Conservation (phyloP, 2,329 filamentous ascomycete genomes). For the Hypoxylon sp. region DNA sequence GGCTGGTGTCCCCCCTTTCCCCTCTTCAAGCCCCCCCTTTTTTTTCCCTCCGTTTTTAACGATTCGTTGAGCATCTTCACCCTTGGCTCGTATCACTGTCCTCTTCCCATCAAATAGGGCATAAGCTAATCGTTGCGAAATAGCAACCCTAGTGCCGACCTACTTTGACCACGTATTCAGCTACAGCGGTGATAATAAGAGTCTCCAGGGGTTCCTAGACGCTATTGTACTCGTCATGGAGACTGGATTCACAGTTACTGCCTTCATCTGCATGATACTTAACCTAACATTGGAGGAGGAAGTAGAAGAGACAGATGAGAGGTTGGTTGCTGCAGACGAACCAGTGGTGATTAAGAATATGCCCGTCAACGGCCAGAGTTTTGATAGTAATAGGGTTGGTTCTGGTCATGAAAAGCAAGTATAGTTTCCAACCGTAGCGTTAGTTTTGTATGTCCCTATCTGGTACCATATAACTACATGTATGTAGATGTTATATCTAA, state of each 20-base stretch:
- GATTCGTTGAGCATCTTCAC: background rate
- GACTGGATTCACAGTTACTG: constrained; percentile 82
- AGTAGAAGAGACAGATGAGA: constrained; percentile 71
- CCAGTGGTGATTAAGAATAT: constrained; percentile 32
- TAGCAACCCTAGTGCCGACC: constrained; percentile 73
- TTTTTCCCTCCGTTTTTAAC: too few species aligned
- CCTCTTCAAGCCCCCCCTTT: too few species aligned
- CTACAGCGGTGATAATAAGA: constrained; percentile 76
- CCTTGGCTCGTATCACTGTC: background rate
- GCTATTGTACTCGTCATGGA: constrained; percentile 81
- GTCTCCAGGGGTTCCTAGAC: constrained; percentile 80
- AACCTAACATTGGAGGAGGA: constrained; percentile 83
- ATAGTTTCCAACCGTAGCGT: background rate
- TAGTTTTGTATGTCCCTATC: too few species aligned
- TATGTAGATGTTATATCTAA: background rate
- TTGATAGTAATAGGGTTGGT: constrained; percentile 20
- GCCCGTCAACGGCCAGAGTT: constrained; percentile 13
- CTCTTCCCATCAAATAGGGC: background rate
- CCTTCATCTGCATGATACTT: constrained; percentile 78
- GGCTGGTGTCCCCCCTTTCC: too few species aligned
- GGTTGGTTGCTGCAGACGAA: constrained; percentile 34
- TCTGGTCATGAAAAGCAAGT: constrained; percentile 35
- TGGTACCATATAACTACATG: background rate
- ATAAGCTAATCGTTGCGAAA: constrained; percentile 12
- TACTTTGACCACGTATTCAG: constrained; percentile 82